Conservation (phyloP, 257 asterid genomes). For the Coffea eugenioides region DNA sequence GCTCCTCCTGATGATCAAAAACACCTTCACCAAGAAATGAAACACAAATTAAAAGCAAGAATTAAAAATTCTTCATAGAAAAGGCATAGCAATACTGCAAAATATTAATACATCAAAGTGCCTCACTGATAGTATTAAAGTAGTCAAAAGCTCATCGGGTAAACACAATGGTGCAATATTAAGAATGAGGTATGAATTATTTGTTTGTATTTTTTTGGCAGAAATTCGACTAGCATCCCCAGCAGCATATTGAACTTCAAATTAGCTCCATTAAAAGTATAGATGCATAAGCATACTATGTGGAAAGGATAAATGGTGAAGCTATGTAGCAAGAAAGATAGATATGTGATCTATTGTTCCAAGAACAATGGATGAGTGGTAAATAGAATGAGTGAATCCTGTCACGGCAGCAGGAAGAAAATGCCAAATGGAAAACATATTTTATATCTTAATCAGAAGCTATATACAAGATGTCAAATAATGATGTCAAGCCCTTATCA, state of each 20-base stretch:
- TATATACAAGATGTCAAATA: too few species aligned
- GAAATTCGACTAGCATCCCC: too few species aligned
- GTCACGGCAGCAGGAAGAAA: background rate
- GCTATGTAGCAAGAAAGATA: background rate
- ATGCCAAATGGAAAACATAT: background rate
- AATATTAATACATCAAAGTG: background rate
- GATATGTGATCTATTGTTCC: background rate
- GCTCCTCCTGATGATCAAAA: constrained; percentile 82
- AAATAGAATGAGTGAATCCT: too few species aligned
- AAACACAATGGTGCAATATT: background rate
- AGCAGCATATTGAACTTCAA: background rate
- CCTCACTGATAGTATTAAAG: background rate
- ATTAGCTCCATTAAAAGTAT: background rate
- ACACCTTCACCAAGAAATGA: constrained; percentile 49
- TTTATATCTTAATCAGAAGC: background rate
- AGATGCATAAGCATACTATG: background rate
- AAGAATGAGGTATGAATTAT: background rate
- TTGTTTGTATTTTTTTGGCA: too few species aligned
- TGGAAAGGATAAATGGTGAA: background rate
- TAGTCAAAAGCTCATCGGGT: background rate
- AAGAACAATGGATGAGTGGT: background rate
- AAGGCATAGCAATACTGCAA: background rate
- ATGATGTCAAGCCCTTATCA: background rate
- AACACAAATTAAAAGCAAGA: background rate
- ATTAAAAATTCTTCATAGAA: background rate